Conservation (phyloP, 306 rosid genomes). For the Datisca glomerata region DNA sequence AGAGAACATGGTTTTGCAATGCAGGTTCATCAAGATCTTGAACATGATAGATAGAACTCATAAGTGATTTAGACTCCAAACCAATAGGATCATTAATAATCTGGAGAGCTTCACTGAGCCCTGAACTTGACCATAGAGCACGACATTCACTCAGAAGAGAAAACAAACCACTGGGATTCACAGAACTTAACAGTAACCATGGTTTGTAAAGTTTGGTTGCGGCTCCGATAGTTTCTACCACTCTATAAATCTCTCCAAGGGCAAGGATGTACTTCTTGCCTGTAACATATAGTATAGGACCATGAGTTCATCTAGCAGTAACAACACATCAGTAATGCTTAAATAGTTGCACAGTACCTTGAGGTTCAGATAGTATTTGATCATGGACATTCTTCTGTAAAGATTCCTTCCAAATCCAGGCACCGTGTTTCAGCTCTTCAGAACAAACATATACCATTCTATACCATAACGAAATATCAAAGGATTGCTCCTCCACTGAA, state of each 20-base stretch:
- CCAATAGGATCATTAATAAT: constrained; percentile 26
- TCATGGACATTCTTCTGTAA: constrained; percentile 30
- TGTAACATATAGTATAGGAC: constrained; percentile 11
- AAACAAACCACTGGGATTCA: constrained; percentile 29
- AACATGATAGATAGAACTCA: constrained; percentile 49
- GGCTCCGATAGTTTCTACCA: constrained; percentile 52
- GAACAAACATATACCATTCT: constrained; percentile 42
- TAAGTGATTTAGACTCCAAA: constrained; percentile 25
- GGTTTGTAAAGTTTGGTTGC: constrained; percentile 58
- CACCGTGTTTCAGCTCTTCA: constrained; percentile 75
- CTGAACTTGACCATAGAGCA: constrained; percentile 59
- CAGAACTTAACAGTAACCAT: constrained; percentile 45
- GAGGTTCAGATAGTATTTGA: constrained; percentile 42
- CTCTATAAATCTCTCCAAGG: constrained; percentile 84
- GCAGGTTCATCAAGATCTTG: constrained; percentile 42
- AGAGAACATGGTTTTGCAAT: constrained; percentile 33
- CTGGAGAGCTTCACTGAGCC: constrained; percentile 65
- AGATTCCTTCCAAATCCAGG: constrained; percentile 64
- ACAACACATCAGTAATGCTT: constrained; percentile 12
- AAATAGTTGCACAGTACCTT: constrained; percentile 43
- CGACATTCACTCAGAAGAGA: constrained; percentile 46
- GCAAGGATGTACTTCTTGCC: constrained; percentile 53
- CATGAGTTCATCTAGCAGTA: constrained; percentile 1
- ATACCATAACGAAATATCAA: constrained; percentile 58
- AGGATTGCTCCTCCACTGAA: constrained; percentile 53